phyloP scores from a whole-genome alignment of 495 filamentous ascomycete genomes.

The Aspergillus bertholletiae region DNA sequence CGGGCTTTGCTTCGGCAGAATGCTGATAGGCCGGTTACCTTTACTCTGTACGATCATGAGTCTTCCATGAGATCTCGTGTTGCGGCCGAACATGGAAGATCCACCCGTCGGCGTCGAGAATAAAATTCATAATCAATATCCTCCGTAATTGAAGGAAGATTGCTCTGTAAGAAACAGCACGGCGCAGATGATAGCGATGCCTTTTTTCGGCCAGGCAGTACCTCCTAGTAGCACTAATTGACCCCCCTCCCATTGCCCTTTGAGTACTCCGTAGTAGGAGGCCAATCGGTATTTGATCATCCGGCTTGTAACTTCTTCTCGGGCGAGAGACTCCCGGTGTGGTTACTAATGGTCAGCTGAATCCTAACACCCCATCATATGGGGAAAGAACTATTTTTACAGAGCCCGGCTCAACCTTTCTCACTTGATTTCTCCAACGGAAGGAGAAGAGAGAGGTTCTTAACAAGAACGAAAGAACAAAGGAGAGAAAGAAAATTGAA shows the following conservation, averaged over 20 bases:
- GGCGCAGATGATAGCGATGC: no score
- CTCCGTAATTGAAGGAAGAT: no score
- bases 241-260: no score
- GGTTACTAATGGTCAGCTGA: background rate
- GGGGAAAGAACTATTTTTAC: no score
- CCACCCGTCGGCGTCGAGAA: no score
- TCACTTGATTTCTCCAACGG: background rate
- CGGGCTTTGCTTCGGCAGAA: conserved; percentile 22
- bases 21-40: background rate
- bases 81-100: no score
- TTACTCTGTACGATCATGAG: background rate
- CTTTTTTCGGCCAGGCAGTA: no score
- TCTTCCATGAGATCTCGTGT: no score
- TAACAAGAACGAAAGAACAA: background rate
- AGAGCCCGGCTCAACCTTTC: background rate
- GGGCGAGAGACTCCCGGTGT: conserved; percentile 1
- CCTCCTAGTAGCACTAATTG: no score
- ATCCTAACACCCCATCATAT: background rate
- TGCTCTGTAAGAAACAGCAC: no score
- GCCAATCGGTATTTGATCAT: background rate
- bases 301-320: background rate
- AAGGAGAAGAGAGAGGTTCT: background rate
- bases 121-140: no score
- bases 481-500: background rate
- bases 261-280: background rate